Conservation (phyloP, 768 basidiomycete genomes). For the Podaxis sp. region DNA sequence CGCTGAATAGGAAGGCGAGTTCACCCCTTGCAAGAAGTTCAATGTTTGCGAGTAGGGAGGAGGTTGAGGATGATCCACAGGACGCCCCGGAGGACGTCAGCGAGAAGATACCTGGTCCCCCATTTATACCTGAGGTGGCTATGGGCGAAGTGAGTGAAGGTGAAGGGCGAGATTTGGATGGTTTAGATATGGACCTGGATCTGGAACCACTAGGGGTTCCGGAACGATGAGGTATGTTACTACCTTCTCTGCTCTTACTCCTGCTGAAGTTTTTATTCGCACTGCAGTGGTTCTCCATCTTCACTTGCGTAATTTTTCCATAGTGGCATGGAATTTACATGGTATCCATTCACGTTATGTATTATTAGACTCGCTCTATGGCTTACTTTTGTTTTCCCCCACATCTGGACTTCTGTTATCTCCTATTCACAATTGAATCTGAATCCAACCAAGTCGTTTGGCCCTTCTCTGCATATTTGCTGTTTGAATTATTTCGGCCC, state of each 20-base stretch:
- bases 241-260: not conserved
- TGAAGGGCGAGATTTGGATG: not conserved
- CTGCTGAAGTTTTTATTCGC: not conserved
- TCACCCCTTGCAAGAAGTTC: not conserved
- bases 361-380: not conserved
- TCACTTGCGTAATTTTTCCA: not conserved
- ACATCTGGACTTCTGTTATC: not conserved
- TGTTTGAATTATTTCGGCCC: not conserved
- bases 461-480: not conserved
- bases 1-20: not conserved
- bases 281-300: not conserved
- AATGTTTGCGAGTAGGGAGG: not conserved
- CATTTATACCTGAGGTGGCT: not conserved
- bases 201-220: not conserved
- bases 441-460: not conserved
- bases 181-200: not conserved
- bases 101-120: not conserved
- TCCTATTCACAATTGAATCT: not conserved
- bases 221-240: not conserved
- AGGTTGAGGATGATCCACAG: not conserved
- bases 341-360: not conserved
- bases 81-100: not conserved
- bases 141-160: not conserved
- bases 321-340: too few relatives aligned
- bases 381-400: not conserved